Percentiles rank a stretch among this genome's conserved stretches.
These are phyloP conservation scores for Oxyria digyna DNA, from an alignment of 148 eudicot genomes.

Conservation along the genomic window DNA sequence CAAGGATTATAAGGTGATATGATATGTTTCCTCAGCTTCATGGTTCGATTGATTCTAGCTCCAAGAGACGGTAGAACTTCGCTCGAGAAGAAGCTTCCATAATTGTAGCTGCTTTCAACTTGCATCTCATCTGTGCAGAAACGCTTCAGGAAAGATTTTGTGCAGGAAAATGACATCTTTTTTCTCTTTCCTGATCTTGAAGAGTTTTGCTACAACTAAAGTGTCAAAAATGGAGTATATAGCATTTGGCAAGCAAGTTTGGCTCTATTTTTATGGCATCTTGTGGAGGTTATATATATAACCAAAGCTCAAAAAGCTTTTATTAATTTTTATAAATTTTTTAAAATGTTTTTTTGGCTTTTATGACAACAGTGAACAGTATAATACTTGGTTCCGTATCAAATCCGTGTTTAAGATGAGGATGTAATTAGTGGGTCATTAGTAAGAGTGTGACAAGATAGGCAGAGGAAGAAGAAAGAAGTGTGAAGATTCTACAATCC, in stretches of 20 bases:
- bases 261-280: background rate
- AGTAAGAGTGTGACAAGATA: conserved; percentile 1
- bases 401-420: background rate
- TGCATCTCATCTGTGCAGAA: conserved; percentile 47
- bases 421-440: conserved; percentile 8
- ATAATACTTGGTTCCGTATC: background rate
- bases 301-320: background rate
- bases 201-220: conserved; percentile 2
- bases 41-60: conserved; percentile 47
- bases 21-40: conserved; percentile 33
- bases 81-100: conserved; percentile 44
- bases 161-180: conserved; percentile 31
- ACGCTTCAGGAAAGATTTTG: conserved; percentile 28
- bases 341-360: background rate
- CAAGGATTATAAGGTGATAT: conserved; percentile 58
- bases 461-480: conserved; percentile 3
- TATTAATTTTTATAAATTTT: background rate
- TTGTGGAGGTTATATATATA: background rate
- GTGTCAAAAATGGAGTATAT: conserved; percentile 3
- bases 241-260: background rate
- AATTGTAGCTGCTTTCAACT: conserved; percentile 16
- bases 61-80: conserved; percentile 79
- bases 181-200: background rate
- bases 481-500: conserved; percentile 4
- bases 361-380: background rate